Evolutionary conservation across 148 eudicot species (phyloP).

Genomic region (Rhododendron vialii): DNA sequence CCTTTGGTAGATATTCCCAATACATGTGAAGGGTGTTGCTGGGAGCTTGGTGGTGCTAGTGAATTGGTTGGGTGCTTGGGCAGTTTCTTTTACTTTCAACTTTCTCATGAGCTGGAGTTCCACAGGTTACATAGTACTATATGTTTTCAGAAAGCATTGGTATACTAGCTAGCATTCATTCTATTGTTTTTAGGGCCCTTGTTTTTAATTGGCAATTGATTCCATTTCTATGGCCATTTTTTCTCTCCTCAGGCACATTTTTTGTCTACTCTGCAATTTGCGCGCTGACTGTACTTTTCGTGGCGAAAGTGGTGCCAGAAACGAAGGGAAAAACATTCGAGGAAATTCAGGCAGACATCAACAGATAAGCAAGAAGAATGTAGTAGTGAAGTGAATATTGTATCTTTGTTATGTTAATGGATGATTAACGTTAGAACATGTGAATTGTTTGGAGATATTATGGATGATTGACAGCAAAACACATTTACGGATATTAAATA

Average conservation of each 20-base stretch:
- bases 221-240: background rate
- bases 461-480: too few relatives aligned
- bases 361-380: background rate
- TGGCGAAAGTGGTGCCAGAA: constrained; percentile 67
- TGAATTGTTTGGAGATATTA: too few relatives aligned
- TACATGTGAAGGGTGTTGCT: constrained; percentile 72
- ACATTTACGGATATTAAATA: too few relatives aligned
- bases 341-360: constrained; percentile 54
- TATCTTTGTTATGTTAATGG: too few relatives aligned
- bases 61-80: constrained; percentile 91
- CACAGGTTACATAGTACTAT: constrained; percentile 31
- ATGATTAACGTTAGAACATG: too few relatives aligned
- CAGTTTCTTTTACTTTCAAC: constrained; percentile 76
- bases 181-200: background rate
- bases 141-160: background rate
- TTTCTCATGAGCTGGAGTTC: constrained; percentile 82
- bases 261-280: constrained; percentile 40
- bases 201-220: background rate
- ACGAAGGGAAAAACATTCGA: constrained; percentile 76
- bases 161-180: background rate
- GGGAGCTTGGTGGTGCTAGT: constrained; percentile 75
- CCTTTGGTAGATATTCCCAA: constrained; percentile 60
- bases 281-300: constrained; percentile 45
- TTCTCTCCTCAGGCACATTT: constrained; percentile 51
- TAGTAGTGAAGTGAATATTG: background rate